phyloP scores from a whole-genome alignment of 2,329 filamentous ascomycete species.

The Colletotrichum theobromicola region DNA sequence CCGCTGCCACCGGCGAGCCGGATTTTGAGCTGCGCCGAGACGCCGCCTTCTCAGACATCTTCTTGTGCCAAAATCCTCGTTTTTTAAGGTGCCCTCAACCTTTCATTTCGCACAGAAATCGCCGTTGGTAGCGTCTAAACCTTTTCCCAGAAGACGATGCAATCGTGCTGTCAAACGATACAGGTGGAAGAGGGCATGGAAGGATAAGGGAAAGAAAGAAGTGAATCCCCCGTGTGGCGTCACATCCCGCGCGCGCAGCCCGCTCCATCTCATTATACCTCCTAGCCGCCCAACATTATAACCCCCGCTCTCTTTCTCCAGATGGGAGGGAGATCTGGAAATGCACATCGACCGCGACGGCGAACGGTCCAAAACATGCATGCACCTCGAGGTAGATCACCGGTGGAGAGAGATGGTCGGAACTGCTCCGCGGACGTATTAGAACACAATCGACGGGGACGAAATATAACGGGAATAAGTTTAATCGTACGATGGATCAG shows the following conservation, averaged over 20 bases:
- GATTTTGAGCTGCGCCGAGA: not conserved
- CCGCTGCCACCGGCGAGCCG: not conserved
- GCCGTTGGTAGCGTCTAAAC: accelerated
- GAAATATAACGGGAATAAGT: not conserved
- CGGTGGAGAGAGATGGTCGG: not conserved
- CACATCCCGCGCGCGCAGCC: not conserved
- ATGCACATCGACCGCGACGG: not conserved
- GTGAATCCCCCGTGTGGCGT: not conserved
- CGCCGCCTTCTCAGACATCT: not conserved
- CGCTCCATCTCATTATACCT: not conserved
- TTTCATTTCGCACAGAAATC: not conserved
- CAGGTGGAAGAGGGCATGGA: not conserved
- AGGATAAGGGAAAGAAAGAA: not conserved
- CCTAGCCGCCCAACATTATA: not conserved
- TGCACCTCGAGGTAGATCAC: not conserved
- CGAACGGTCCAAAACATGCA: not conserved
- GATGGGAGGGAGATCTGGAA: not conserved
- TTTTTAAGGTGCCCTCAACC: accelerated
- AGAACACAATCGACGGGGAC: not conserved
- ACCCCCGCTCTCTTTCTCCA: not conserved
- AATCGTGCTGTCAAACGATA: not conserved
- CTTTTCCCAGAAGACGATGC: not conserved
- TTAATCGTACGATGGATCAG: not conserved
- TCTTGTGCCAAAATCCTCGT: not conserved
- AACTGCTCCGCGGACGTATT: not conserved